Conservation (phyloP, 345 rosid genomes). For the Salix arbutifolia region DNA sequence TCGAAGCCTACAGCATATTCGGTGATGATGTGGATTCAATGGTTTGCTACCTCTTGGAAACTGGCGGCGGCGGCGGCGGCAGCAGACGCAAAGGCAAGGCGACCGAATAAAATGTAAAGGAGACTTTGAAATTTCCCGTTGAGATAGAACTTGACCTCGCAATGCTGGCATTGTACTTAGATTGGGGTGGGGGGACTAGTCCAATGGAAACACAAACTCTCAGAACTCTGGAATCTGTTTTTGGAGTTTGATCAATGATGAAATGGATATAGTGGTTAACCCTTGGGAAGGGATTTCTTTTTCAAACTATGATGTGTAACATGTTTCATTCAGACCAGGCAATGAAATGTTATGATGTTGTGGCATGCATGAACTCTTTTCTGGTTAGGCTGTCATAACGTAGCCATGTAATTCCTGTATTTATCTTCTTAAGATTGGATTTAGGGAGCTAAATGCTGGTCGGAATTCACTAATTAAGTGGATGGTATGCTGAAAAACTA, state of each 20-base stretch:
- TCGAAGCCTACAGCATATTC: conserved; percentile 88
- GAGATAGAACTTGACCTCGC: background rate
- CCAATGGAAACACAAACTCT: background rate
- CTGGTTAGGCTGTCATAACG: background rate
- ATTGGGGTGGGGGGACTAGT: background rate
- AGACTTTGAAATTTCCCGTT: background rate
- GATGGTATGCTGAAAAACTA: no score
- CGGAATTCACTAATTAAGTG: no score
- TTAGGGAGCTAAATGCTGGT: no score
- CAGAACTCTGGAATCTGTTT: background rate
- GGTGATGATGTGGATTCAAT: conserved; percentile 96
- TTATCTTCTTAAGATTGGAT: no score
- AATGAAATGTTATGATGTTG: background rate
- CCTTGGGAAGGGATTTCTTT: background rate
- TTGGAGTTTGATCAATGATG: background rate
- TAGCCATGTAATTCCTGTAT: background rate
- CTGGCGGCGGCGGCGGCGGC: conserved; percentile 56
- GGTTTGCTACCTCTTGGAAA: conserved; percentile 85
- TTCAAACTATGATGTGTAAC: background rate
- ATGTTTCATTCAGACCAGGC: background rate
- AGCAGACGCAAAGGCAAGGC: conserved; percentile 84
- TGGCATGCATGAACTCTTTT: background rate
- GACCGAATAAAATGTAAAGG: conserved; percentile 44
- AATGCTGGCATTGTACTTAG: background rate
- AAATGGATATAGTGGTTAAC: background rate